Evolutionary conservation across 139 green algal genomes (phyloP), one percentile per base, ranked within the genome.

Genomic region (Picochlorum sp.): DNA sequence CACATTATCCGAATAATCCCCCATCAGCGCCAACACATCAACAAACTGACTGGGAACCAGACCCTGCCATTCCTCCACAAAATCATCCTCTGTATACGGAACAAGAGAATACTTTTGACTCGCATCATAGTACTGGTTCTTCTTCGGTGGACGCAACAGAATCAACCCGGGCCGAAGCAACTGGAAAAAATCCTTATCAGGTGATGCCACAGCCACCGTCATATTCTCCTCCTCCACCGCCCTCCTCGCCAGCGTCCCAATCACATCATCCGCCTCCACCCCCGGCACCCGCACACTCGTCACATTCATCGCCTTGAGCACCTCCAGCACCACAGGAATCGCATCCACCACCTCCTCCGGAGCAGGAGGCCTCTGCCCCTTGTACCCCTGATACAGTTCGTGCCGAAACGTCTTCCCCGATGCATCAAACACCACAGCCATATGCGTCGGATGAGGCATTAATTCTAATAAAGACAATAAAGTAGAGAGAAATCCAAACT

Each of bases 161-260:
- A 78, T 72, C 28, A 90, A 30, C 9, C 75, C 68, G 10, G 75
- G 75, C 16, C 62, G 62, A 69, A 90, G 64, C 63, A 90, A 65
- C 77, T 90, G 83, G 61, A 78, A 82, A 59, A 87, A 88, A 62
- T 89, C 83, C 62, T 85, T 89, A 66, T 90, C 84, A 10, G 78
- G 78, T 3, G 80, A 87, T 24, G 75, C 83, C 10, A 90, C 68
- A 14, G 69, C 69, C 14, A 90, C 80, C 3, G 70, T 28, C 8
- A 85, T 67, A 23, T 79, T 20, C 16, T 54, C 80, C 5, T 74
- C 70, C 49, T 73, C 44, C 14, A 77, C 34, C 2, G 47, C 64
- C 2, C 65, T 41, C 13, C 23, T 49, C 7, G 75, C 77, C 44
- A 90, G 56, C 2, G 77, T 82, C 28, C 74, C 84, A 14, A 88